phyloP scores from a whole-genome alignment of 352 stramenopile genomes.

The Hyaloperonospora arabidopsidis region DNA sequence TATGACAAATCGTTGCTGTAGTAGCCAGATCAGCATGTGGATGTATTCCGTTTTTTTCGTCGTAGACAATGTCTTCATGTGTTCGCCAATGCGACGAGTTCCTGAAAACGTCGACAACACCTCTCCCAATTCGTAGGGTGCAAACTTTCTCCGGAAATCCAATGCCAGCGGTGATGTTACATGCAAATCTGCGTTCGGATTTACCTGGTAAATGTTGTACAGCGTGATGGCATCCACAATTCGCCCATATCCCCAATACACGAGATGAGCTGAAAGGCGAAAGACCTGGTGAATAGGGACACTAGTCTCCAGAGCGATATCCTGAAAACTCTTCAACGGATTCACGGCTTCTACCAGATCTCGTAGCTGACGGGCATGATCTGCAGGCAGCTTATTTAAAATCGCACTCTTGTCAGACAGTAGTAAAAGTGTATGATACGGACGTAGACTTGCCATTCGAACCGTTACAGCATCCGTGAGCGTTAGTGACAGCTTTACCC shows the following conservation, averaged over 20 bases:
- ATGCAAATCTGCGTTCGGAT: constrained; percentile 45
- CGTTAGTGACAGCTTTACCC: constrained; percentile 81
- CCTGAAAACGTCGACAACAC: constrained; percentile 68
- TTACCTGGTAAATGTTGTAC: constrained; percentile 84
- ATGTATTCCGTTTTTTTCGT: constrained; percentile 80
- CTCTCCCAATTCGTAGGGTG: constrained; percentile 59
- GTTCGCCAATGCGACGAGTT: constrained; percentile 61
- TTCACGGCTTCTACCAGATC: constrained; percentile 67
- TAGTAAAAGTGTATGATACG: constrained; percentile 79
- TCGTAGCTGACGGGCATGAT: constrained; percentile 71
- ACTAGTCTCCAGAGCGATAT: constrained; percentile 67
- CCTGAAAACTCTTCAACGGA: constrained; percentile 80
- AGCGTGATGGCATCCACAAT: constrained; percentile 80
- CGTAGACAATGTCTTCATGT: constrained; percentile 63
- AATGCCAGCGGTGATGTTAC: constrained; percentile 41
- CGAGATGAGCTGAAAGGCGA: constrained; percentile 70
- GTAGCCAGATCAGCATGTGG: constrained; percentile 82
- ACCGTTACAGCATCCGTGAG: constrained; percentile 59
- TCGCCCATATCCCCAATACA: constrained; percentile 75
- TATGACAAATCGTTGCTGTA: constrained; percentile 77
- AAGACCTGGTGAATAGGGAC: constrained; percentile 80
- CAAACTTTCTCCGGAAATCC: constrained; percentile 72
- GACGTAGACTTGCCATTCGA: constrained; percentile 52
- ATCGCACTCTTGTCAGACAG: constrained; percentile 60
- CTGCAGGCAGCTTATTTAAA: constrained; percentile 51